These are phyloP conservation scores for Alloteropsis angusta DNA, from an alignment of 202 grass and related monocot species.

Conservation along the genomic window DNA sequence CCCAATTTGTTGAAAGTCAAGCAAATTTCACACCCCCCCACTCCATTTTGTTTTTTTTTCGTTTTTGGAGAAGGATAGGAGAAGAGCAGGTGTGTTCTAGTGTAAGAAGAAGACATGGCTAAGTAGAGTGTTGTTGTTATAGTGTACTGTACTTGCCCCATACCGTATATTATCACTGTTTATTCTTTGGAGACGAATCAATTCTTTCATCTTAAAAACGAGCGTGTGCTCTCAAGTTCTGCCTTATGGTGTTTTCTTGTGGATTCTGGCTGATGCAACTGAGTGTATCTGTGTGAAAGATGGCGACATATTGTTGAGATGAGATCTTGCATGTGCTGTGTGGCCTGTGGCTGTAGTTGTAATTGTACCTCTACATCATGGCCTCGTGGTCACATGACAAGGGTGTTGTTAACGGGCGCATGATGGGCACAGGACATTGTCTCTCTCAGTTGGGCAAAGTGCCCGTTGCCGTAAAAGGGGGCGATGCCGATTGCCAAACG, in stretches of 20 bases:
- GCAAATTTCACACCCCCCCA: background rate
- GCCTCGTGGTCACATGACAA: no score
- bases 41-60: background rate
- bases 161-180: slow-evolving; percentile 25
- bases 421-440: no score
- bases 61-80: slow-evolving; percentile 20
- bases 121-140: slow-evolving; percentile 29
- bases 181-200: slow-evolving; percentile 42
- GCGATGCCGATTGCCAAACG: no score
- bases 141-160: slow-evolving; percentile 18
- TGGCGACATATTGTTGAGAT: background rate
- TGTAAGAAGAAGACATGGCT: slow-evolving; percentile 21
- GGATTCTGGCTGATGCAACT: background rate
- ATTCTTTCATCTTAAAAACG: slow-evolving; percentile 6
- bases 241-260: background rate
- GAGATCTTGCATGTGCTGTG: no score
- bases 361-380: no score
- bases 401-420: no score
- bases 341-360: no score
- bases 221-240: background rate
- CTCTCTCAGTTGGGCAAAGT: no score
- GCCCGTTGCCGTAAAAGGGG: no score
- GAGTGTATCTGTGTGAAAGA: background rate
- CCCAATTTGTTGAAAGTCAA: slow-evolving; percentile 25
- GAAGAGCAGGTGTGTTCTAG: slow-evolving; percentile 20